phyloP scores from a whole-genome alignment of 257 asterid species.

The Solanum sejunctum region DNA sequence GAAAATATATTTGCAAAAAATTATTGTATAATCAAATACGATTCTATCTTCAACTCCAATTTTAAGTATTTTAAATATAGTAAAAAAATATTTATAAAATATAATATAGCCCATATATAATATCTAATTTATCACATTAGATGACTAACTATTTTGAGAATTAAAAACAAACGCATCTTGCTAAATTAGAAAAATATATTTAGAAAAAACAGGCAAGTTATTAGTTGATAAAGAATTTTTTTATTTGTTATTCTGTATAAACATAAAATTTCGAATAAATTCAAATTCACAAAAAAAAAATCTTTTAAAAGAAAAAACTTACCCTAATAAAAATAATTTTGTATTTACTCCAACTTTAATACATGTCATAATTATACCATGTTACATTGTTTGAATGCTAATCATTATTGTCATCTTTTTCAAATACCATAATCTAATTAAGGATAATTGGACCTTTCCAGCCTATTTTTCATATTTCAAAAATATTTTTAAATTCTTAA shows the following conservation, averaged over 20 bases:
- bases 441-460: background rate
- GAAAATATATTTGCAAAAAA: no score
- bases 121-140: background rate
- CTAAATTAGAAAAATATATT: background rate
- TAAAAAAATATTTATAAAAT: no score
- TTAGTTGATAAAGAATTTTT: background rate
- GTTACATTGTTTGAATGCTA: background rate
- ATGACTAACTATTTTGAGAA: background rate
- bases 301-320: background rate
- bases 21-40: no score
- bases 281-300: background rate
- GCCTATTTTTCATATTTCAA: background rate
- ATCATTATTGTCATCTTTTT: background rate
- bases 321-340: rapidly evolving
- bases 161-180: background rate
- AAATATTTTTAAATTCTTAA: no score
- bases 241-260: background rate
- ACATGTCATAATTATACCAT: background rate
- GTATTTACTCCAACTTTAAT: background rate
- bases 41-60: background rate
- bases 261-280: background rate
- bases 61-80: background rate
- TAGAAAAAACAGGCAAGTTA: background rate
- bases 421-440: background rate
- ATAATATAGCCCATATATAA: no score